Evolutionary conservation across 2,329 filamentous ascomycete species (phyloP).

Genomic region (Pseudogymnoascus sp.): DNA sequence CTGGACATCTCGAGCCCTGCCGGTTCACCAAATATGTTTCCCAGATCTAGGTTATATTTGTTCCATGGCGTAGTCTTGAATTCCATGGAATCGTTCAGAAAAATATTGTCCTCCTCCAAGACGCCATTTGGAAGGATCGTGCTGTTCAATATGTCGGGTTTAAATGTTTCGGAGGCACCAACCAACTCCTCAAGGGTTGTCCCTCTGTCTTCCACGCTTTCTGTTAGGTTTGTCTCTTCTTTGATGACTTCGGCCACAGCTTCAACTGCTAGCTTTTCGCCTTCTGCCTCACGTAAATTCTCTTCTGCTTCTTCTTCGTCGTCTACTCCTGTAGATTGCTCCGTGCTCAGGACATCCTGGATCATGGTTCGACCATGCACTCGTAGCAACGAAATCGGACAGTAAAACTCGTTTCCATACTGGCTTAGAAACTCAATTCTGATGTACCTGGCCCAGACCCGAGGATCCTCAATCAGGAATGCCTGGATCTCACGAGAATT

Average conservation of each 20-base stretch:
- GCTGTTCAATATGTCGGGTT: neutral
- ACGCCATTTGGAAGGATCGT: neutral
- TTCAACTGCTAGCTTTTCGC: conserved; percentile 26
- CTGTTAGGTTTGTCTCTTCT: conserved; percentile 11
- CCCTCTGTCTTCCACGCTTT: conserved; percentile 21
- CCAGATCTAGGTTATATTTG: neutral
- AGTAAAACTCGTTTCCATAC: conserved; percentile 95
- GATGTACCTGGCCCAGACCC: conserved; percentile 92
- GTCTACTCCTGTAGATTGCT: conserved; percentile 64
- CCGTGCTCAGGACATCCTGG: conserved; percentile 69
- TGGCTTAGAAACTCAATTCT: conserved; percentile 87
- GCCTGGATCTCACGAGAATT: conserved; percentile 92
- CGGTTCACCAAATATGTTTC: neutral
- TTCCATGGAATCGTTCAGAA: conserved; percentile 11
- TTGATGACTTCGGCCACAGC: conserved; percentile 25
- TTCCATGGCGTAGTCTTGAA: conserved; percentile 15
- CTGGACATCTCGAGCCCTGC: neutral
- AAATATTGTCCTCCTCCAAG: neutral
- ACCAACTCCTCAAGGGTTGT: conserved; percentile 28
- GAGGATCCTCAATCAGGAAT: conserved; percentile 85
- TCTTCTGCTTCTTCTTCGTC: conserved; percentile 49
- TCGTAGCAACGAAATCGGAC: conserved; percentile 79
- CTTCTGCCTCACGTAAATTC: conserved; percentile 14
- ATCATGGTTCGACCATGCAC: conserved; percentile 92
- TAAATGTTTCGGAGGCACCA: conserved; percentile 16